Conservation (phyloP, 306 rosid species). For the Cucurbita moschata region DNA sequence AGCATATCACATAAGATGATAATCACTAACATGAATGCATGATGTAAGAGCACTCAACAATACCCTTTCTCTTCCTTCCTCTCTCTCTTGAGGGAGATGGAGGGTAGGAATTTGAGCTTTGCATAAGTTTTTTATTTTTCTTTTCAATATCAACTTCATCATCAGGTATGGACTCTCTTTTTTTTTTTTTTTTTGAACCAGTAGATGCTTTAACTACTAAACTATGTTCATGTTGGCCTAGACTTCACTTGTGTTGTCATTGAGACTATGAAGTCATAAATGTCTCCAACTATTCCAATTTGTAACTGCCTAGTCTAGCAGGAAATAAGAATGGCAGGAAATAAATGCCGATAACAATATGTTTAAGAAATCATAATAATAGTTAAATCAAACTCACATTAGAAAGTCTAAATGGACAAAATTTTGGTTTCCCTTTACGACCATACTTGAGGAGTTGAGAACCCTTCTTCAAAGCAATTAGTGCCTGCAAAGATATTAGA, state of each 20-base stretch:
- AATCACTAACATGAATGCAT: background rate
- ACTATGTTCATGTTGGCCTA: background rate
- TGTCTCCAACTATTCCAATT: background rate
- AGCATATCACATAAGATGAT: background rate
- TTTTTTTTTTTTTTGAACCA: background rate
- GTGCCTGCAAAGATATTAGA: constrained; percentile 46
- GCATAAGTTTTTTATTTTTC: background rate
- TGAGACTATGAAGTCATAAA: background rate
- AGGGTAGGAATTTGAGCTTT: background rate
- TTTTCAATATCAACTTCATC: background rate
- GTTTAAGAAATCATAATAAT: background rate
- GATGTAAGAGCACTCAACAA: background rate
- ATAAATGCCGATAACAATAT: background rate
- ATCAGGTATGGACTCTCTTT: no score
- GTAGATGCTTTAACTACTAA: background rate
- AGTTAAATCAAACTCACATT: constrained; percentile 41
- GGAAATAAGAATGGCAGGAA: background rate
- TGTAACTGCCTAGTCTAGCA: background rate
- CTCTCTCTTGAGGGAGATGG: background rate
- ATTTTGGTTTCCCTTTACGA: constrained; percentile 92
- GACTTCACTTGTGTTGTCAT: background rate
- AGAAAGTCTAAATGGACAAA: constrained; percentile 90
- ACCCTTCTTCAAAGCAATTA: constrained; percentile 90
- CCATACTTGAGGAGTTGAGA: constrained; percentile 89
- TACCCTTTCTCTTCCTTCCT: background rate